Percentiles rank a stretch among this genome's conserved stretches.
Evolutionary conservation across 345 rosid species (phyloP).

Genomic region (Eucalyptus globulus): DNA sequence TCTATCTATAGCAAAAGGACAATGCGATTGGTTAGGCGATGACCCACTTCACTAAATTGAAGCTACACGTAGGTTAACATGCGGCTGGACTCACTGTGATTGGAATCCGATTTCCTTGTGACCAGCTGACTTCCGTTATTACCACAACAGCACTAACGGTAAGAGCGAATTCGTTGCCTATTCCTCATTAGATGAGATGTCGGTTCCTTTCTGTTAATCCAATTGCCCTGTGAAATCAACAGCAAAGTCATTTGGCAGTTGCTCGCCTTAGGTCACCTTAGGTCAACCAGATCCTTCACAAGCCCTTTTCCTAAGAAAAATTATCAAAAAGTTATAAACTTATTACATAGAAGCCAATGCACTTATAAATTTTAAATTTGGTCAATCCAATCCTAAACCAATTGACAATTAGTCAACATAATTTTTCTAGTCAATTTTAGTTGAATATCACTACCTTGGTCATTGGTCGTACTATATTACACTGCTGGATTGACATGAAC

Average conservation of each 20-base stretch:
- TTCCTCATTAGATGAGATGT: too few relatives aligned
- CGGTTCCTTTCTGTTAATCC: too few relatives aligned
- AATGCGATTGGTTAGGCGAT: not conserved
- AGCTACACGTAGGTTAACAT: not conserved
- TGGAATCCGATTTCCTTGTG: not conserved
- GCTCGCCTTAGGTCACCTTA: too few relatives aligned
- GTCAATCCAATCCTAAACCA: fast-evolving
- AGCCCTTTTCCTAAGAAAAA: not conserved
- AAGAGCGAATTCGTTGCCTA: not conserved
- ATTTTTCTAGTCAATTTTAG: fast-evolving
- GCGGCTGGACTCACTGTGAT: not conserved
- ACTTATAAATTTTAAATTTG: not conserved
- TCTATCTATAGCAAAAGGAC: not conserved
- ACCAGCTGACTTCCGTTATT: not conserved
- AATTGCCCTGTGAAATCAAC: too few relatives aligned
- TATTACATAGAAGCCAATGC: too few relatives aligned
- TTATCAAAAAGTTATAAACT: not conserved
- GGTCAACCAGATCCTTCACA: too few relatives aligned
- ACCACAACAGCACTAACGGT: not conserved
- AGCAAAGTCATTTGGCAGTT: too few relatives aligned
- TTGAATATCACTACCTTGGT: fast-evolving
- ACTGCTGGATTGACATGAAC: fast-evolving
- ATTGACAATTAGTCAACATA: not conserved
- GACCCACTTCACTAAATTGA: not conserved
- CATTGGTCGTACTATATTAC: fast-evolving